phyloP scores from a whole-genome alignment of 2,329 filamentous ascomycete species.

The Penicillium sp. region DNA sequence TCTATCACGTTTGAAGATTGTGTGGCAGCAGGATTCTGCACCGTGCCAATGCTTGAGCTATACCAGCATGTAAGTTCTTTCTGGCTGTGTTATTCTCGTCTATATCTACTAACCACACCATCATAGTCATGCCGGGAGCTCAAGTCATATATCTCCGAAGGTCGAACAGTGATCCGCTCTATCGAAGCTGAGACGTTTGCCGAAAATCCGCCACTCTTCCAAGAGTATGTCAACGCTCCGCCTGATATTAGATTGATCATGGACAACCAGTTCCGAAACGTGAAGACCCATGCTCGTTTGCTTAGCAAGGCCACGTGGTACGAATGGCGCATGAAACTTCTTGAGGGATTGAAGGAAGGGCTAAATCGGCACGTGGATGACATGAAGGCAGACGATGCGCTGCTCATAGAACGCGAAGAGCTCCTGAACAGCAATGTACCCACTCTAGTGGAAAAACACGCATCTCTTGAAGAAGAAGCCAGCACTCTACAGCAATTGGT shows the following conservation, averaged over 20 bases:
- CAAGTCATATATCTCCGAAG: slow-evolving; percentile 95
- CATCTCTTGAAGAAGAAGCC: slow-evolving; percentile 64
- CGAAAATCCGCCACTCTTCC: slow-evolving; percentile 88
- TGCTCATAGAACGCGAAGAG: slow-evolving; percentile 67
- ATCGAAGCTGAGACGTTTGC: slow-evolving; percentile 87
- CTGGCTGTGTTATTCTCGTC: slow-evolving; percentile 1
- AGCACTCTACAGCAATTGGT: slow-evolving; percentile 70
- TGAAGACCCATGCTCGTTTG: slow-evolving; percentile 87
- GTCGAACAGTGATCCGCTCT: slow-evolving; percentile 82
- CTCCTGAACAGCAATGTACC: slow-evolving; percentile 71
- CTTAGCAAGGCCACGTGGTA: slow-evolving; percentile 98
- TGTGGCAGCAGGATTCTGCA: slow-evolving; percentile 86
- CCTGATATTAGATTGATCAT: slow-evolving; percentile 82
- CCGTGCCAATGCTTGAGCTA: slow-evolving; percentile 86
- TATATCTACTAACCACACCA: slow-evolving; percentile 27
- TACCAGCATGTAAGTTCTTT: slow-evolving; percentile 75
- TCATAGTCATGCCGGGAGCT: slow-evolving; percentile 79
- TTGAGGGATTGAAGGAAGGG: slow-evolving; percentile 78
- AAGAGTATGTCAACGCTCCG: slow-evolving; percentile 83
- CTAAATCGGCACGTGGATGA: slow-evolving; percentile 73
- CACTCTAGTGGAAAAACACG: slow-evolving; percentile 60
- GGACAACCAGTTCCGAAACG: slow-evolving; percentile 97
- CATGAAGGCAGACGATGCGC: slow-evolving; percentile 71
- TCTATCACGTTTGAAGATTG: slow-evolving; percentile 65
- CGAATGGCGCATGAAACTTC: slow-evolving; percentile 90